These are phyloP conservation scores for Trichoderma sp. DNA, from an alignment of 2,329 filamentous ascomycete genomes.

Conservation along the genomic window DNA sequence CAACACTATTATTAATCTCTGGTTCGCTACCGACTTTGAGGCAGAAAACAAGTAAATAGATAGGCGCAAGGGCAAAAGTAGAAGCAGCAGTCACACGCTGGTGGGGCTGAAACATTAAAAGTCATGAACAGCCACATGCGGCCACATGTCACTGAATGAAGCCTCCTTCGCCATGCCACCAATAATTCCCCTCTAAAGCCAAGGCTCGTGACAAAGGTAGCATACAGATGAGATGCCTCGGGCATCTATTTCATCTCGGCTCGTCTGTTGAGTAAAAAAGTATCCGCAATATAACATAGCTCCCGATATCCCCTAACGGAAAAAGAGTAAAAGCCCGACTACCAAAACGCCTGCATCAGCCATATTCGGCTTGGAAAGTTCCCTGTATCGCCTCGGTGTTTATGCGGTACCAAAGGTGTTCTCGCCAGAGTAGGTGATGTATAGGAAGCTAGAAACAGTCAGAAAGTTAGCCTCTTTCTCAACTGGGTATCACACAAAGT, in stretches of 20 bases:
- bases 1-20: conserved; percentile 13
- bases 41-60: conserved; percentile 4
- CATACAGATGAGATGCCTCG: background rate
- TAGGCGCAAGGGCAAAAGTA: background rate
- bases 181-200: background rate
- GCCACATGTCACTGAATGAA: background rate
- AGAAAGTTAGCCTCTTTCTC: background rate
- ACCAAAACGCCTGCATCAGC: conserved; percentile 43
- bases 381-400: conserved; percentile 10
- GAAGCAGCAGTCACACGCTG: background rate
- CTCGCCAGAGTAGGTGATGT: conserved; percentile 99
- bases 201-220: conserved; percentile 12
- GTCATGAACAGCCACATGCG: background rate
- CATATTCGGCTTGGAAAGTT: conserved; percentile 28
- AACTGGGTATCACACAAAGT: background rate
- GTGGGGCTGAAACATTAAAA: background rate
- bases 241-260: conserved; percentile 13
- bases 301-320: conserved; percentile 32
- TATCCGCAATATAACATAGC: conserved; percentile 32
- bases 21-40: background rate
- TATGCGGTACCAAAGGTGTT: conserved; percentile 80
- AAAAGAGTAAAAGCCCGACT: conserved; percentile 33
- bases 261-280: conserved; percentile 11
- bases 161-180: background rate
- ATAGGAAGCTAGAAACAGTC: conserved; percentile 72